A percentile compares a stretch with the other conserved stretches of the same genome.
phyloP scores from a whole-genome alignment of 495 filamentous ascomycete genomes.

The Trichoderma reesei region DNA sequence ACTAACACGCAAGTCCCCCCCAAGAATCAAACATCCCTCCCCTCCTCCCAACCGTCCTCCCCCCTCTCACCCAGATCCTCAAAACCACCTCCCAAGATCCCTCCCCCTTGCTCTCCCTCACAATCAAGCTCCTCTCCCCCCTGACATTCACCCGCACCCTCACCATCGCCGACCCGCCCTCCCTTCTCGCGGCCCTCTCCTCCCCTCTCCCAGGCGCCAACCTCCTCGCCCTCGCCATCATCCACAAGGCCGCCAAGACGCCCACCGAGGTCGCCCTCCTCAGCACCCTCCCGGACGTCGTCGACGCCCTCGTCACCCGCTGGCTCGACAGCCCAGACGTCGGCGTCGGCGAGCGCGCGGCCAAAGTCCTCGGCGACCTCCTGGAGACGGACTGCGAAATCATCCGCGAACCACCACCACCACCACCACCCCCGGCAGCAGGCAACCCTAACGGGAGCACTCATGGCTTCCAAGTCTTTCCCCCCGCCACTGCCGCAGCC shows the following conservation, averaged over 20 bases:
- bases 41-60: slow-evolving; percentile 26
- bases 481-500: too few species aligned
- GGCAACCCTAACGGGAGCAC: not conserved
- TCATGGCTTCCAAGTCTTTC: not conserved
- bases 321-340: slow-evolving; percentile 66
- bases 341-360: slow-evolving; percentile 62
- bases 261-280: slow-evolving; percentile 59
- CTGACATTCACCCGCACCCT: slow-evolving; percentile 41
- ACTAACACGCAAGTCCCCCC: slow-evolving; percentile 3
- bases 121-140: slow-evolving; percentile 44
- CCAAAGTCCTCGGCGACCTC: slow-evolving; percentile 56
- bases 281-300: slow-evolving; percentile 50
- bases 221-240: slow-evolving; percentile 55
- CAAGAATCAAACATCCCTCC: slow-evolving; percentile 38
- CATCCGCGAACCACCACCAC: slow-evolving; percentile 8
- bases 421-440: slow-evolving; percentile 13
- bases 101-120: slow-evolving; percentile 35
- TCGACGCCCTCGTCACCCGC: slow-evolving; percentile 51
- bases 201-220: slow-evolving; percentile 58
- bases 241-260: slow-evolving; percentile 57
- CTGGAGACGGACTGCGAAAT: slow-evolving; percentile 53
- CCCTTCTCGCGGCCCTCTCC: slow-evolving; percentile 45
- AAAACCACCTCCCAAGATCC: slow-evolving; percentile 42
- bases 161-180: slow-evolving; percentile 42
- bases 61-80: slow-evolving; percentile 23